Base-by-base conservation (phyloP, 2,329 filamentous ascomycete species). In the Grosmannia serpens region DNA sequence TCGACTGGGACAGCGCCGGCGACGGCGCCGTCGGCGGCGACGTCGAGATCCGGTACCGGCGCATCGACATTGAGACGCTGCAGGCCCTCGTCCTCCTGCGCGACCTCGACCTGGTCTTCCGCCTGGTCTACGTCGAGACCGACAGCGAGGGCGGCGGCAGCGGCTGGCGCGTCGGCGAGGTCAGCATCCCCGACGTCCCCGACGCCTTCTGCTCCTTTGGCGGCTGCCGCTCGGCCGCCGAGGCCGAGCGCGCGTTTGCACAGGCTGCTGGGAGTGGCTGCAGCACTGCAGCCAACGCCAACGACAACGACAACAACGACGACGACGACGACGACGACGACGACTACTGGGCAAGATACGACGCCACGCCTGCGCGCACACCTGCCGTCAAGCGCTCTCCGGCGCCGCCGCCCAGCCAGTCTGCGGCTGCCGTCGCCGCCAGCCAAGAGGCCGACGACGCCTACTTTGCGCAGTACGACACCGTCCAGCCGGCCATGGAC, bases 261-360 rank as follows among this genome's bases (percentile, higher is more conserved):
- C 61, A 56, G 11, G 54, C 15, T 1, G n/a, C 38, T 20, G 17
- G 17, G 27, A 6, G 1, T 5, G 24, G 22, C 66, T 66, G 53
- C 69, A 75, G 27, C 65, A 44, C 3, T 20, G 58, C 27, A 13
- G 22, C 15, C n/a, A 41, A 5, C n/a, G 11, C 38, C 20, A 57
- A 60, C 26, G 62, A 55, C 35, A 63, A 20, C 13, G 20, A 29
- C 22, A 26, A 20, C 33, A 58, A 64, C 8, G 67, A 70, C 0
- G 73, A 78, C 1, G 81, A 85, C 0, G 83, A 84, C 0, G 85
- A 87, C 26, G 86, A 88, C 35, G 86, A 90, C 61, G 87, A 89
- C 63, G 85, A 85, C 64, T 92, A 92, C 70, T 92, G 88, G 88
- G 86, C 83, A 35, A 81, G 83, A 61, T 91, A 92, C 69, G 87